A percentile compares a stretch with the other conserved stretches of the same genome.
These are phyloP conservation scores for Plasmopara viticola DNA, from an alignment of 352 stramenopile species.

Conservation along the genomic window DNA sequence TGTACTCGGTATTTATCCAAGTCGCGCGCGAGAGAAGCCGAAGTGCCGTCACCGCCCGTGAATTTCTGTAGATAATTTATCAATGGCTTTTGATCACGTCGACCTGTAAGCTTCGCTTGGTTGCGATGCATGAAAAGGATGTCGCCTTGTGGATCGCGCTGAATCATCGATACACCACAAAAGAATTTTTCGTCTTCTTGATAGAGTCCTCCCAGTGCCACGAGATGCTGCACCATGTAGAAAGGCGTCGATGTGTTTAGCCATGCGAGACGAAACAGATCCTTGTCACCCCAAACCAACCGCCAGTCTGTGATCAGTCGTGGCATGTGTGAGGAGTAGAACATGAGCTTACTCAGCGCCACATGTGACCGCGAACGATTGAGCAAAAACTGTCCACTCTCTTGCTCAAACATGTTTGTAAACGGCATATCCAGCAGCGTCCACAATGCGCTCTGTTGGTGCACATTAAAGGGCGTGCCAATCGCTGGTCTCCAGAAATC, in stretches of 20 bases:
- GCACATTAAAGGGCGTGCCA: slow-evolving; percentile 68
- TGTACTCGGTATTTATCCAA: slow-evolving; percentile 71
- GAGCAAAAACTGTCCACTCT: slow-evolving; percentile 71
- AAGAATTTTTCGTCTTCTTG: slow-evolving; percentile 47
- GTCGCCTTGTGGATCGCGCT: slow-evolving; percentile 60
- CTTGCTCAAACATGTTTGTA: slow-evolving; percentile 83
- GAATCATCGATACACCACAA: slow-evolving; percentile 77
- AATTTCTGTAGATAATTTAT: slow-evolving; percentile 79
- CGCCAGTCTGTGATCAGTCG: slow-evolving; percentile 54
- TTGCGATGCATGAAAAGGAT: slow-evolving; percentile 82
- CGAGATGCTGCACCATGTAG: slow-evolving; percentile 54
- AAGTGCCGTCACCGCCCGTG: slow-evolving; percentile 53
- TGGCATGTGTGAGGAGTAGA: slow-evolving; percentile 59
- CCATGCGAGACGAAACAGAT: slow-evolving; percentile 76
- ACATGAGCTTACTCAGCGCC: slow-evolving; percentile 72
- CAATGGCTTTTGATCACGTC: slow-evolving; percentile 44
- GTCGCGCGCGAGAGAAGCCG: slow-evolving; percentile 38
- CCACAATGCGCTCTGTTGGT: slow-evolving; percentile 66
- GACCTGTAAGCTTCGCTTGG: slow-evolving; percentile 66
- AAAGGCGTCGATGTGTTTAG: slow-evolving; percentile 68
- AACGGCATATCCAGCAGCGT: slow-evolving; percentile 75
- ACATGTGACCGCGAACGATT: slow-evolving; percentile 33
- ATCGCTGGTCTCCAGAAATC: slow-evolving; percentile 70
- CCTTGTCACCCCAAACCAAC: slow-evolving; percentile 62
- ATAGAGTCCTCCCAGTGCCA: slow-evolving; percentile 50